phyloP scores from a whole-genome alignment of 2,329 filamentous ascomycete genomes.

The Gaeumannomyces sp. region DNA sequence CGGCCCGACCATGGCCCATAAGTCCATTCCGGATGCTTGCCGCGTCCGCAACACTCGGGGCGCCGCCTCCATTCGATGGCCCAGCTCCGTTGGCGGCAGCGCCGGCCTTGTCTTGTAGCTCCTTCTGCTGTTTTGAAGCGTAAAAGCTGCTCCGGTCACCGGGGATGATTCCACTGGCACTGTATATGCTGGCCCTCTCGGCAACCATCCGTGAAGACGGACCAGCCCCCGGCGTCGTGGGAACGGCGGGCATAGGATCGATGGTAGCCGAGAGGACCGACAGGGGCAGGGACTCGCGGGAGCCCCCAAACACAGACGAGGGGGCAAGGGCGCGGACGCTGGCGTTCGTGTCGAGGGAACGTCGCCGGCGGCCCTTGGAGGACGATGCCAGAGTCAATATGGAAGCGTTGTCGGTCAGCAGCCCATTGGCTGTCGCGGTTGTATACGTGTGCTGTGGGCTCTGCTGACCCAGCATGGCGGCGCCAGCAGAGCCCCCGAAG shows the following conservation, averaged over 20 bases:
- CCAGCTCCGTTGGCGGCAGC: conserved; percentile 50
- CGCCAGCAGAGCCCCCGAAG: conserved; percentile 23
- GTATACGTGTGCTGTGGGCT: conserved; percentile 58
- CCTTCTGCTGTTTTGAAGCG: conserved; percentile 38
- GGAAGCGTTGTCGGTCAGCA: conserved; percentile 78
- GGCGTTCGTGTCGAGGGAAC: conserved; percentile 79
- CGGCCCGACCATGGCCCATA: conserved; percentile 69
- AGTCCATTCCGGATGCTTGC: conserved; percentile 74
- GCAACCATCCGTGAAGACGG: conserved; percentile 30
- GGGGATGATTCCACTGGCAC: conserved; percentile 59
- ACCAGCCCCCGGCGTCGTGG: conserved; percentile 35
- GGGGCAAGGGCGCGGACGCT: conserved; percentile 80
- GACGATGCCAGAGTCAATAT: conserved; percentile 80
- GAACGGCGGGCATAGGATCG: conserved; percentile 35
- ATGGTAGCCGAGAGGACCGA: conserved; percentile 71
- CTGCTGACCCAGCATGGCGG: not conserved
- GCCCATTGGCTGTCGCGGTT: conserved; percentile 73
- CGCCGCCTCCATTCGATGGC: conserved; percentile 7
- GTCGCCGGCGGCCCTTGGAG: conserved; percentile 68
- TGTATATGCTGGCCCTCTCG: conserved; percentile 78
- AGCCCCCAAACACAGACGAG: conserved; percentile 75
- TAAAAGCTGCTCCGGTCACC: conserved; percentile 82
- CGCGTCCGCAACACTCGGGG: conserved; percentile 48
- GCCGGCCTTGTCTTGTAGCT: conserved; percentile 33
- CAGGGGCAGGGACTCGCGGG: conserved; percentile 71